phyloP scores from a whole-genome alignment of 192 early-diverging fungal genomes.

The Chytriomyces hyalinus region DNA sequence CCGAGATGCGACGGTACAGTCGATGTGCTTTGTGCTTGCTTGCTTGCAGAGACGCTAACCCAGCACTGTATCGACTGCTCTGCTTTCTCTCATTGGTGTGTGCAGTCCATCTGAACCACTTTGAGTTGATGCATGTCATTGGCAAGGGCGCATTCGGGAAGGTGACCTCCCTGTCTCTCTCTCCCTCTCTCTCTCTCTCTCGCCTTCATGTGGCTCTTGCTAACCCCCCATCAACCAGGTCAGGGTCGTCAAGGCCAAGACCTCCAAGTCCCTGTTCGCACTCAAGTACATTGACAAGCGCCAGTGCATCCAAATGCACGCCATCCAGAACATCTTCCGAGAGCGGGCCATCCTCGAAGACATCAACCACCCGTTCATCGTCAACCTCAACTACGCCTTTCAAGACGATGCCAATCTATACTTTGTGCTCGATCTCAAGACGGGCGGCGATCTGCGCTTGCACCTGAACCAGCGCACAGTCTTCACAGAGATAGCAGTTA shows the following conservation, averaged over 20 bases:
- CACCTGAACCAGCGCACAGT: conserved; percentile 77
- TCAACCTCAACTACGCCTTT: conserved; percentile 92
- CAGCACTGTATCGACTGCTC: no score
- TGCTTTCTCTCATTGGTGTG: neutral
- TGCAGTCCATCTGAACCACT: conserved; percentile 83
- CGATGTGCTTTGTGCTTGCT: no score
- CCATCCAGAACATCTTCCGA: conserved; percentile 87
- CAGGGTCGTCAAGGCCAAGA: conserved; percentile 89
- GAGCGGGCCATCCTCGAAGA: conserved; percentile 80
- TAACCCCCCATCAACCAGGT: neutral
- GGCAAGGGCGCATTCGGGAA: conserved; percentile 98
- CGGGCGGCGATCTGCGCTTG: conserved; percentile 92
- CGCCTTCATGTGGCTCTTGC: no score
- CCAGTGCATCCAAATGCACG: conserved; percentile 85
- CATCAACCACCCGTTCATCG: conserved; percentile 36
- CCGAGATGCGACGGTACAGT: no score
- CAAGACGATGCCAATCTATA: conserved; percentile 94
- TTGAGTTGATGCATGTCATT: conserved; percentile 85
- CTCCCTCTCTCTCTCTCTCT: neutral
- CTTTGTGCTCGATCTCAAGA: conserved; percentile 93
- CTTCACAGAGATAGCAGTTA: conserved; percentile 74
- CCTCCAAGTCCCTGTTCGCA: conserved; percentile 77
- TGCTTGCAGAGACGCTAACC: no score
- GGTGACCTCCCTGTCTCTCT: conserved; percentile 45
- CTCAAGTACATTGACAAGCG: conserved; percentile 97